Base-by-base conservation (phyloP, 768 basidiomycete genomes). In the Termitomyces bulborhizus region DNA sequence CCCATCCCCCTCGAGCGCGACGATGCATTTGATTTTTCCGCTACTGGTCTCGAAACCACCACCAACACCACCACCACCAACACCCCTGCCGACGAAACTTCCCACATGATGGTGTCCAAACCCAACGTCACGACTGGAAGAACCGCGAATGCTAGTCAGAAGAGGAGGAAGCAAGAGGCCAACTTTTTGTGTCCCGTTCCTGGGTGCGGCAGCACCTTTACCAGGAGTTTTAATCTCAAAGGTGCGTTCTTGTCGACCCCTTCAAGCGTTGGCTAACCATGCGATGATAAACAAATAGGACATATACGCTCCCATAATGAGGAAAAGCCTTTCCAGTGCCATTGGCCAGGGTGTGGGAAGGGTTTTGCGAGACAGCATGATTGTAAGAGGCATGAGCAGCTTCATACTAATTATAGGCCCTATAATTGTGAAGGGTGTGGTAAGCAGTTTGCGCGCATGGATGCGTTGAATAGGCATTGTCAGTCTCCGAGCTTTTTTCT, bases 291-390 rank as follows among this genome's bases (percentile, higher is more conserved):
- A 21, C 21, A 21, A 21, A 21, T 32, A 89, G 87, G 95, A n/a
- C 95, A 98, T 66, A 78, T 97, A 62, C 88, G 95, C 41, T 93
- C 90, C 13, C 95, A 97, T 64, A 93, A 90, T 57, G 94, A 95
- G 68, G 93, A 96, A 70, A 87, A 93, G 58, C 94, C 94, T 32
- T 98, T 93, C 78, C 83, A 88, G 68, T 98, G 94, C 73, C 86
- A 90, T 63, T 96, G 93, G 86, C 91, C 92, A 1, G 93, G 92
- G 24, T 98, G 94, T 65, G 87, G 85, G 27, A 96, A 97, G 71
- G 92, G 94, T 24, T 95, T 97, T 59, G 94, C 90, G 27, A 72
- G 94, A 54, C 92, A 96, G 68, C 95, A 97, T 65, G 95, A 98
- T 68, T 97, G 95, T 72, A 98, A 96, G 67, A 83, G 94, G 2